Conservation (phyloP, 345 rosid genomes). For the Garcia nutans region DNA sequence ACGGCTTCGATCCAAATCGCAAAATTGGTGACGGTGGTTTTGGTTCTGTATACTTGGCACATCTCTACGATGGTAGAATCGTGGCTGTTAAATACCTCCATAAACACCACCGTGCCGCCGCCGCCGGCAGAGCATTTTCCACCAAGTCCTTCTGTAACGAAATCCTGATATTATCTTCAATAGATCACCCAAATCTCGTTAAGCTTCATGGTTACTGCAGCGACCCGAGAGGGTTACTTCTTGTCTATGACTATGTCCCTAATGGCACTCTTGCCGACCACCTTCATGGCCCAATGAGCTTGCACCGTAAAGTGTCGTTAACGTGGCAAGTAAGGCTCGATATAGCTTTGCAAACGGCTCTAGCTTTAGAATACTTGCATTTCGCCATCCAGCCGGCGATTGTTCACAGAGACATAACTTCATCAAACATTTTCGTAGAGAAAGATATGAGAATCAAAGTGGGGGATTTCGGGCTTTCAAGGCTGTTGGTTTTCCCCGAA, state of each 20-base stretch:
- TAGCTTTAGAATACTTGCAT: conserved; percentile 77
- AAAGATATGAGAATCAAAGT: conserved; percentile 81
- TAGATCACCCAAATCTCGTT: conserved; percentile 79
- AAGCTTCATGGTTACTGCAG: conserved; percentile 93
- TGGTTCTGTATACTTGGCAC: conserved; percentile 80
- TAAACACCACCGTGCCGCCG: conserved; percentile 47
- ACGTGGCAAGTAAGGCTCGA: conserved; percentile 79
- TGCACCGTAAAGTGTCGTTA: conserved; percentile 30
- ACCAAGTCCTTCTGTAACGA: conserved; percentile 86
- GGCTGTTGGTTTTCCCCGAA: conserved; percentile 57
- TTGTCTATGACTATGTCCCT: conserved; percentile 79
- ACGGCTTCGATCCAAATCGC: conserved; percentile 68
- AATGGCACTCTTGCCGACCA: conserved; percentile 92
- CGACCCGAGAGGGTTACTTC: conserved; percentile 88
- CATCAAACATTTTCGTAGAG: conserved; percentile 82
- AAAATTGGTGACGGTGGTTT: conserved; percentile 95
- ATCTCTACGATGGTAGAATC: conserved; percentile 62
- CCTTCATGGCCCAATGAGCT: conserved; percentile 56
- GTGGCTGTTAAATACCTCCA: conserved; percentile 91
- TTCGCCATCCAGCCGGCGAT: conserved; percentile 61
- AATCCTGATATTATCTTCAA: conserved; percentile 79
- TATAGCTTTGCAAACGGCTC: conserved; percentile 71
- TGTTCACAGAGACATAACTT: conserved; percentile 82
- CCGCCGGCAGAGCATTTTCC: conserved; percentile 52
- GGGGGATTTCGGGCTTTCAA: conserved; percentile 82